phyloP scores from a whole-genome alignment of 2,329 filamentous ascomycete genomes.

The Aspergillus sp. region DNA sequence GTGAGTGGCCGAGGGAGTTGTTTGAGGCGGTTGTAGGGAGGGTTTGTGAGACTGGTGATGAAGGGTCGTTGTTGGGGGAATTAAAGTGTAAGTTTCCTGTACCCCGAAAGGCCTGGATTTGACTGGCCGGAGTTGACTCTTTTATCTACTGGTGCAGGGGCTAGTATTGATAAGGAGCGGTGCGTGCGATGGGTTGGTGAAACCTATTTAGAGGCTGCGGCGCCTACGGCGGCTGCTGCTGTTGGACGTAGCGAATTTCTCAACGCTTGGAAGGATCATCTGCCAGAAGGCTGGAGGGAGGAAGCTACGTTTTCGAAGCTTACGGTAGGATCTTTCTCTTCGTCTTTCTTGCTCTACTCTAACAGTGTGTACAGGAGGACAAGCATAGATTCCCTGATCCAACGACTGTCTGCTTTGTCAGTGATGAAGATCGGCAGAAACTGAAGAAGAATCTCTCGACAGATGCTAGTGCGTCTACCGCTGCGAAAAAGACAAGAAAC shows the following conservation, averaged over 20 bases:
- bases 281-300: constrained; percentile 47
- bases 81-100: constrained; percentile 40
- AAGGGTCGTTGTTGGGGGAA: constrained; percentile 23
- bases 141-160: constrained; percentile 33
- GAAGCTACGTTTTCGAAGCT: constrained; percentile 38
- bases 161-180: constrained; percentile 39
- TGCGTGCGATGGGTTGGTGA: constrained; percentile 44
- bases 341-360: not conserved
- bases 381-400: constrained; percentile 39
- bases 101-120: not conserved
- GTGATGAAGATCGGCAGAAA: constrained; percentile 33
- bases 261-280: constrained; percentile 44
- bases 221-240: constrained; percentile 33
- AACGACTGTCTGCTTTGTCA: constrained; percentile 40
- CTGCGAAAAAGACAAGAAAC: constrained; percentile 41
- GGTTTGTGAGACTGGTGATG: constrained; percentile 30
- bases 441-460: constrained; percentile 27
- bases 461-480: constrained; percentile 26
- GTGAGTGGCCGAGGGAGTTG: constrained; percentile 35
- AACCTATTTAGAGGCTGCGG: constrained; percentile 42
- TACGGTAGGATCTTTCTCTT: constrained; percentile 25
- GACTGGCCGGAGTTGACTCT: constrained; percentile 5
- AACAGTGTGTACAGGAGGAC: constrained; percentile 27
- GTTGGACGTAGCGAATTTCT: constrained; percentile 39
- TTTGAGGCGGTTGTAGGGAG: constrained; percentile 44